Conservation (phyloP, 2,329 filamentous ascomycete genomes). For the Zymoseptoria passerinii region DNA sequence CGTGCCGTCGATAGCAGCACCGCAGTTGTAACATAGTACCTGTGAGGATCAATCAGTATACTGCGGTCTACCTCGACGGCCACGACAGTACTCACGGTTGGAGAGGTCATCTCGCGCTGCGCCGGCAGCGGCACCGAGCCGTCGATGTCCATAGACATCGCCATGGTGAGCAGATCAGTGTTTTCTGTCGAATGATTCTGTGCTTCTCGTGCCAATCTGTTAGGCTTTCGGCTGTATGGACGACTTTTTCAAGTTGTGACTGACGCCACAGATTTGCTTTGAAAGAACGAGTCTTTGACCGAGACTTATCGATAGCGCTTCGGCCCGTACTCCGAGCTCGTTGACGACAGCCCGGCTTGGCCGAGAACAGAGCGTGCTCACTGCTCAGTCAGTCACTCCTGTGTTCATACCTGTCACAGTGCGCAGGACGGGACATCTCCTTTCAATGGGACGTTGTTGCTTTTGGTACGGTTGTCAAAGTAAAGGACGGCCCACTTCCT, state of each 20-base stretch:
- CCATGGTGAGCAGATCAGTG: background rate
- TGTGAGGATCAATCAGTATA: background rate
- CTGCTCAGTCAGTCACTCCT: background rate
- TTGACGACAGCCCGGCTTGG: background rate
- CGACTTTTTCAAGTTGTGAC: background rate
- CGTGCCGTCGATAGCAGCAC: slow-evolving; percentile 89
- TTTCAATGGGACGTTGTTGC: background rate
- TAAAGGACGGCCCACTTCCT: background rate
- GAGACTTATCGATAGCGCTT: background rate
- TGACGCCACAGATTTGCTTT: background rate
- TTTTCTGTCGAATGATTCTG: background rate
- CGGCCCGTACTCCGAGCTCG: background rate
- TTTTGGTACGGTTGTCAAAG: background rate
- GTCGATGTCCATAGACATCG: slow-evolving; percentile 32
- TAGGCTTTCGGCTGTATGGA: background rate
- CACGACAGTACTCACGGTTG: slow-evolving; percentile 50
- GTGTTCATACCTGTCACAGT: background rate
- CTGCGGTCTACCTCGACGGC: background rate
- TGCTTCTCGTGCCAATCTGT: background rate
- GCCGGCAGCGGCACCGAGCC: slow-evolving; percentile 22
- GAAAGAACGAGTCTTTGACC: background rate
- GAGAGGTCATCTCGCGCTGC: slow-evolving; percentile 25
- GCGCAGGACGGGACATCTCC: background rate
- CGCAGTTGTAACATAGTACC: slow-evolving; percentile 87
- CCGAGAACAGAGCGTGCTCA: background rate